Percentiles rank a stretch among this genome's conserved stretches.
Evolutionary conservation across 2,329 filamentous ascomycete genomes (phyloP).

Genomic region (Diplodia sapinea): DNA sequence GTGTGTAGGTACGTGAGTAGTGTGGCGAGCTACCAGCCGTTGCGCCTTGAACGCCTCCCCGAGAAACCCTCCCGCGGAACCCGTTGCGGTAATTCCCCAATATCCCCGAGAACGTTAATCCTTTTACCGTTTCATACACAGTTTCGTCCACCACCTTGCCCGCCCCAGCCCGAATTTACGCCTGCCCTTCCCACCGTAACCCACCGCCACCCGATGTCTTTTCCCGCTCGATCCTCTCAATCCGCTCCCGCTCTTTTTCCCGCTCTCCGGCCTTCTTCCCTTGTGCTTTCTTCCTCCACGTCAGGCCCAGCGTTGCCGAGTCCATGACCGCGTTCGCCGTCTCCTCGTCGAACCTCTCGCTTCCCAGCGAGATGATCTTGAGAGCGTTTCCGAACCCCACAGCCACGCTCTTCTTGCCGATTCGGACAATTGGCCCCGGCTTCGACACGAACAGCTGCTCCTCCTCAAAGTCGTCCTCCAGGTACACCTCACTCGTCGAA

Average conservation of each 20-base stretch:
- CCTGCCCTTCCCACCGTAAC: constrained; percentile 2
- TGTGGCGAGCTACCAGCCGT: constrained; percentile 11
- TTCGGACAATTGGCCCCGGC: constrained; percentile 67
- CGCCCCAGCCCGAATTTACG: not conserved
- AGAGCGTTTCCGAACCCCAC: constrained; percentile 75
- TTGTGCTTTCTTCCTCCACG: constrained; percentile 28
- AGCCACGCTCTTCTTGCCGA: constrained; percentile 70
- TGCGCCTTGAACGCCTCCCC: constrained; percentile 17
- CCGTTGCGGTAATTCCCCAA: constrained; percentile 1
- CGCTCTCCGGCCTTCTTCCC: constrained; percentile 24
- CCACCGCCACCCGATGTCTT: constrained; percentile 26
- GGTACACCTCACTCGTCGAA: constrained; percentile 37
- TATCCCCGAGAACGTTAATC: not conserved
- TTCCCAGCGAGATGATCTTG: constrained; percentile 71
- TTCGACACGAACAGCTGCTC: constrained; percentile 68
- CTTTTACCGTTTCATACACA: constrained; percentile 11
- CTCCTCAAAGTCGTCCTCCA: constrained; percentile 52
- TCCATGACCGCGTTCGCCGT: constrained; percentile 15
- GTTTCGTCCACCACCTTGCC: not conserved
- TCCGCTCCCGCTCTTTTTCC: constrained; percentile 15
- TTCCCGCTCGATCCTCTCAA: constrained; percentile 13
- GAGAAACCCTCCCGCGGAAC: not conserved
- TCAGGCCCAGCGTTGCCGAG: constrained; percentile 24
- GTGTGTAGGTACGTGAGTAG: not conserved
- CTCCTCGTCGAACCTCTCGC: constrained; percentile 64